Evolutionary conservation across 768 basidiomycete genomes (phyloP).

Genomic region (Fomitopsis pulvina): DNA sequence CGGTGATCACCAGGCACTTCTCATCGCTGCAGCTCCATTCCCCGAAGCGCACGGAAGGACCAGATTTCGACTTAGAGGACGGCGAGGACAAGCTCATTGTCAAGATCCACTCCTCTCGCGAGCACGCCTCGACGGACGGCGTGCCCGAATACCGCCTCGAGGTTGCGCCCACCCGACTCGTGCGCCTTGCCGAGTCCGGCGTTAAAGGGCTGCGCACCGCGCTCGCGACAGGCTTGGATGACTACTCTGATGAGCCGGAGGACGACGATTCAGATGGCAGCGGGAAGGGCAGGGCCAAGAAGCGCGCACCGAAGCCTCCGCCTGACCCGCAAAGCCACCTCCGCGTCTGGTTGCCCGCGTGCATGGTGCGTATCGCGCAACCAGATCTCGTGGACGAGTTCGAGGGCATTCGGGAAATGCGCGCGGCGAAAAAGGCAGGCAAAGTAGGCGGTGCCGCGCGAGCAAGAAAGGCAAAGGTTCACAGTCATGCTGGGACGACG

Average conservation of each 20-base stretch:
- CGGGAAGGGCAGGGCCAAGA: slow-evolving; percentile 32
- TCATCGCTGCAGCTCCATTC: slow-evolving; percentile 36
- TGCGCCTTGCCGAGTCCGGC: slow-evolving; percentile 57
- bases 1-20: slow-evolving; percentile 51
- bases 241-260: slow-evolving; percentile 30
- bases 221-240: slow-evolving; percentile 18
- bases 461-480: not conserved
- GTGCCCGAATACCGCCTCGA: slow-evolving; percentile 78
- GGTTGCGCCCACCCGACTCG: slow-evolving; percentile 60
- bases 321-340: slow-evolving; percentile 50
- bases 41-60: slow-evolving; percentile 1
- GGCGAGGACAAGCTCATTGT: slow-evolving; percentile 43
- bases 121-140: slow-evolving; percentile 67
- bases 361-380: slow-evolving; percentile 62
- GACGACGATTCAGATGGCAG: slow-evolving; percentile 50
- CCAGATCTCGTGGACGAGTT: slow-evolving; percentile 59
- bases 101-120: slow-evolving; percentile 59
- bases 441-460: slow-evolving; percentile 24
- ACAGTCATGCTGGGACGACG: not conserved
- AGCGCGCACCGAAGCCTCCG: slow-evolving; percentile 33
- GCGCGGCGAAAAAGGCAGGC: slow-evolving; percentile 42
- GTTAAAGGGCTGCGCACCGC: slow-evolving; percentile 52
- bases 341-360: slow-evolving; percentile 80
- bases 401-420: slow-evolving; percentile 42
- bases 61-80: slow-evolving; percentile 20